These are phyloP conservation scores for Hypoxylon fragiforme DNA, from an alignment of 495 filamentous ascomycete genomes.

Conservation along the genomic window DNA sequence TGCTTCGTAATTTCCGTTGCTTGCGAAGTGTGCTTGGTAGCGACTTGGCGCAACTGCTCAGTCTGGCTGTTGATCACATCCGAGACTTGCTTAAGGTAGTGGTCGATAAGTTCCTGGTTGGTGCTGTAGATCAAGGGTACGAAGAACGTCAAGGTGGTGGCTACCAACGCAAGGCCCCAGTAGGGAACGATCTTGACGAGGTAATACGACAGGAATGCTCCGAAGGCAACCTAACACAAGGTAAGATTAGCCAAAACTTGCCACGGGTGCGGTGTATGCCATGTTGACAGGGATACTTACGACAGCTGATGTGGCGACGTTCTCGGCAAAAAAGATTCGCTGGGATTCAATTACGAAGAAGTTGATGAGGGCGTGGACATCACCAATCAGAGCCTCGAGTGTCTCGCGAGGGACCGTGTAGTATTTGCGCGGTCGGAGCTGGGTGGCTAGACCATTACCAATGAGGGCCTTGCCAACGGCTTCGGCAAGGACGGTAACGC, in stretches of 20 bases:
- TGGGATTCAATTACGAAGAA: slow-evolving; percentile 98
- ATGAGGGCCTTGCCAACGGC: slow-evolving; percentile 73
- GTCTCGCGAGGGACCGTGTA: slow-evolving; percentile 87
- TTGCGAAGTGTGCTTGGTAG: slow-evolving; percentile 77
- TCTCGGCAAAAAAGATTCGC: slow-evolving; percentile 93
- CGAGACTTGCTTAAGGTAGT: slow-evolving; percentile 70
- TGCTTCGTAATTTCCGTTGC: slow-evolving; percentile 76
- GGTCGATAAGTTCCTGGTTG: slow-evolving; percentile 93
- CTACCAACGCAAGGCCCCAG: slow-evolving; percentile 86
- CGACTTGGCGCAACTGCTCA: slow-evolving; percentile 74
- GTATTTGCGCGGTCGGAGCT: slow-evolving; percentile 88
- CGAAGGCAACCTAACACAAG: slow-evolving; percentile 68
- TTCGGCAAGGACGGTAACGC: slow-evolving; percentile 76
- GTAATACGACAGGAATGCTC: slow-evolving; percentile 86
- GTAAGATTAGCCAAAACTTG: no score
- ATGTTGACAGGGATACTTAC: slow-evolving; percentile 57
- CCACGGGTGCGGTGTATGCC: not conserved
- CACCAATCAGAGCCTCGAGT: slow-evolving; percentile 76
- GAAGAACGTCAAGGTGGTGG: slow-evolving; percentile 76
- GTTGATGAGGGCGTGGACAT: slow-evolving; percentile 89
- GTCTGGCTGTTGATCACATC: slow-evolving; percentile 81
- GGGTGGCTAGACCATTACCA: slow-evolving; percentile 77
- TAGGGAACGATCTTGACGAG: slow-evolving; percentile 91
- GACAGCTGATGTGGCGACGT: slow-evolving; percentile 74
- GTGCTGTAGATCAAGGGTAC: slow-evolving; percentile 86